phyloP scores from a whole-genome alignment of 495 filamentous ascomycete genomes.

The Pseudevernia furfuracea region DNA sequence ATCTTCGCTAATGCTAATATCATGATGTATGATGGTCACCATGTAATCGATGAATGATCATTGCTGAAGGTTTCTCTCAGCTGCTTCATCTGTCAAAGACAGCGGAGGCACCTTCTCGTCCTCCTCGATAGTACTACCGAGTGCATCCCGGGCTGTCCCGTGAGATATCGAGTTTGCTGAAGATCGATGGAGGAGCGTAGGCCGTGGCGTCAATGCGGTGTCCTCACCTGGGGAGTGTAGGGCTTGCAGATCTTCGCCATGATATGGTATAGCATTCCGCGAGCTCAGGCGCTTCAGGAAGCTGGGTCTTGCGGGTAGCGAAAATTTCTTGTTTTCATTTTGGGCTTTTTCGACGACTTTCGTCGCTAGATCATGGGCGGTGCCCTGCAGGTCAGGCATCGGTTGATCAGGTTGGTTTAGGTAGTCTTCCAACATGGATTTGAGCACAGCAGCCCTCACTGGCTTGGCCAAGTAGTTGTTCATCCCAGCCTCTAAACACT shows the following conservation, averaged over 20 bases:
- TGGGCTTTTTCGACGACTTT: not conserved
- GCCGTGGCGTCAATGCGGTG: not conserved
- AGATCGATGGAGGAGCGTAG: conserved; percentile 2
- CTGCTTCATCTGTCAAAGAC: conserved; percentile 10
- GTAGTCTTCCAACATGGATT: conserved; percentile 67
- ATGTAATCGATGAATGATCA: not conserved
- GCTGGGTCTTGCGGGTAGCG: conserved; percentile 13
- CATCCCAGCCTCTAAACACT: conserved; percentile 87
- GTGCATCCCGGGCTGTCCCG: not conserved
- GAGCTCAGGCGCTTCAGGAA: conserved; percentile 21
- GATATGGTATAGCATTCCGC: conserved; percentile 16
- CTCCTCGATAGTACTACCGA: conserved; percentile 7
- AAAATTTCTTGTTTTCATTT: not conserved
- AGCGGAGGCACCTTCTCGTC: conserved; percentile 15
- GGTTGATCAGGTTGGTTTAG: conserved; percentile 33
- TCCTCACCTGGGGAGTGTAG: conserved; percentile 9
- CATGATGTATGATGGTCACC: not conserved
- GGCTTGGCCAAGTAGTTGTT: conserved; percentile 94
- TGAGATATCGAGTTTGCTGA: not conserved
- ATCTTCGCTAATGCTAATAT: not conserved
- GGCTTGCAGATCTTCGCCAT: conserved; percentile 9
- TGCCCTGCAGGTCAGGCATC: conserved; percentile 34
- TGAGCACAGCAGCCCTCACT: conserved; percentile 65
- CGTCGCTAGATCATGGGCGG: conserved; percentile 13
- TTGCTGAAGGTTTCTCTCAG: not conserved